These are phyloP conservation scores for Uronychia binucleata DNA, from an alignment of 73 alveolate genomes.

Conservation along the genomic window DNA sequence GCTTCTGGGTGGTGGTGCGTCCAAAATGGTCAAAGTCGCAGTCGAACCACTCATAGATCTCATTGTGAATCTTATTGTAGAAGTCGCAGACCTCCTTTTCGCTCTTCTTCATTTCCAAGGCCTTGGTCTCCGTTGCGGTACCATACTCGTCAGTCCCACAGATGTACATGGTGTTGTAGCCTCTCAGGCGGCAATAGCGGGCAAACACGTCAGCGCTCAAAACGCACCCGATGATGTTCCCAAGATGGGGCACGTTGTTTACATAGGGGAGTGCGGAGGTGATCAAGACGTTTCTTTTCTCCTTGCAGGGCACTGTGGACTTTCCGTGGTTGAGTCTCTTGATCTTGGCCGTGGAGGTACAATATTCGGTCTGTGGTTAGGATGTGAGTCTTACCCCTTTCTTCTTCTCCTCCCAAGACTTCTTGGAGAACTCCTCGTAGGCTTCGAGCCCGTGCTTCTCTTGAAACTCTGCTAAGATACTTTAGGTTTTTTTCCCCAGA, in stretches of 20 bases:
- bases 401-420: slow-evolving; percentile 16
- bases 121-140: slow-evolving; percentile 99
- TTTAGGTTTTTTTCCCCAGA: slow-evolving; percentile 23
- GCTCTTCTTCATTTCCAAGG: slow-evolving; percentile 81
- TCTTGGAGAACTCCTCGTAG: slow-evolving; percentile 25
- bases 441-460: slow-evolving; percentile 18
- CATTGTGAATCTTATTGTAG: slow-evolving; percentile 85
- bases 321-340: slow-evolving; percentile 68
- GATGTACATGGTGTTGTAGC: slow-evolving; percentile 92
- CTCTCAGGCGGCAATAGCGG: slow-evolving; percentile 93
- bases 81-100: slow-evolving; percentile 91
- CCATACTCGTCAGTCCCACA: slow-evolving; percentile 99
- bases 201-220: slow-evolving; percentile 98
- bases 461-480: slow-evolving; percentile 19
- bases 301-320: slow-evolving; percentile 69
- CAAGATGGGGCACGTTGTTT: slow-evolving; percentile 98
- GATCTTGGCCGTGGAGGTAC: slow-evolving; percentile 80
- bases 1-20: slow-evolving; percentile 90
- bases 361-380: slow-evolving; percentile 22
- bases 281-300: slow-evolving; percentile 88
- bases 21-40: slow-evolving; percentile 97
- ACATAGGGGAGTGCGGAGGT: slow-evolving; percentile 99
- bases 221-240: slow-evolving; percentile 99
- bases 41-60: slow-evolving; percentile 98
- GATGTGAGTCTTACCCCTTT: slow-evolving; percentile 22